Conservation (phyloP, 768 basidiomycete species). For the Ramaria rubella region DNA sequence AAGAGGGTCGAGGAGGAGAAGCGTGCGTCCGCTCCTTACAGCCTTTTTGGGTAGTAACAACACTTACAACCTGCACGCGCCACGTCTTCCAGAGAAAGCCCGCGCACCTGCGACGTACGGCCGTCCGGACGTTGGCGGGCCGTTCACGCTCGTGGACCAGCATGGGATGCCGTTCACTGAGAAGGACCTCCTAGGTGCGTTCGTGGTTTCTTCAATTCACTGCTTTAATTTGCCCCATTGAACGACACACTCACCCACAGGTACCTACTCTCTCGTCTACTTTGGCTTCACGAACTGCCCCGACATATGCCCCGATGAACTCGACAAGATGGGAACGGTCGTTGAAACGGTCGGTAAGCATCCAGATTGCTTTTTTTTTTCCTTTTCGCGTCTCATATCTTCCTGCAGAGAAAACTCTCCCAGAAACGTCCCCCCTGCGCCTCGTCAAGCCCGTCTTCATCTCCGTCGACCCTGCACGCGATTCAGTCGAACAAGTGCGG, state of each 20-base stretch:
- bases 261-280: conserved; percentile 47
- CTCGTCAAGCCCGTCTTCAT: conserved; percentile 88
- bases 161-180: conserved; percentile 71
- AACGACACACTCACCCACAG: background rate
- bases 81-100: conserved; percentile 56
- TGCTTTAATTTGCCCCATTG: too few species aligned
- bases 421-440: conserved; percentile 18
- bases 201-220: too few species aligned
- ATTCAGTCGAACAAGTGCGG: too few species aligned
- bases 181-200: conserved; percentile 78
- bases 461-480: conserved; percentile 93
- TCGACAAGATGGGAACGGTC: conserved; percentile 87
- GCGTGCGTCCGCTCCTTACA: conserved; percentile 53
- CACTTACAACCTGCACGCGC: too few species aligned
- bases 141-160: conserved; percentile 70
- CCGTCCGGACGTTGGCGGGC: conserved; percentile 84
- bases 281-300: conserved; percentile 99
- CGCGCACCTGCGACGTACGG: conserved; percentile 70
- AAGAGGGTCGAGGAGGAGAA: conserved; percentile 65
- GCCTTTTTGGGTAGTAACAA: too few species aligned
- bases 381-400: too few species aligned
- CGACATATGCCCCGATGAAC: conserved; percentile 96
- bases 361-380: conserved; percentile 12
- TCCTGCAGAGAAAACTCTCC: too few species aligned
- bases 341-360: conserved; percentile 69